Evolutionary conservation across 1,284 basidiomycete genomes (phyloP).

Genomic region (Fomitiporia mediterranea): DNA sequence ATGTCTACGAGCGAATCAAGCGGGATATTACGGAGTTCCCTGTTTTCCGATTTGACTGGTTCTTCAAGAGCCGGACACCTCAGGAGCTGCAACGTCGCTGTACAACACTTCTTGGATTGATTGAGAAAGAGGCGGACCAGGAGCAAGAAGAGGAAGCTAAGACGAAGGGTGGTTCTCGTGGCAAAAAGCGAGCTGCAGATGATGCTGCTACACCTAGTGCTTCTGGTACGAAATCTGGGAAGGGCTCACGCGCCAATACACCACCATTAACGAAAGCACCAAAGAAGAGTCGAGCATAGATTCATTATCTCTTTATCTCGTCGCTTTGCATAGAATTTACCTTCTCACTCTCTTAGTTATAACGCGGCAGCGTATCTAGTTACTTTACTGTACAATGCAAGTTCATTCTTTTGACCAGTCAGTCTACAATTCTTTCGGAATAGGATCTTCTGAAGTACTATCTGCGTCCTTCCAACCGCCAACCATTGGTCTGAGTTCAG

Average conservation of each 20-base stretch:
- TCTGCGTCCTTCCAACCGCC: slow-evolving; percentile 14
- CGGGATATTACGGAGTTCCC: slow-evolving; percentile 94
- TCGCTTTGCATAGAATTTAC: background rate
- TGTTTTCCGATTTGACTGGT: slow-evolving; percentile 98
- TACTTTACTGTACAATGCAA: too few species aligned
- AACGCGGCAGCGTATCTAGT: too few species aligned
- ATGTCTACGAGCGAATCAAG: slow-evolving; percentile 95
- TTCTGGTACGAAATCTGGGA: slow-evolving; percentile 4
- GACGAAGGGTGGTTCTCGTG: slow-evolving; percentile 42
- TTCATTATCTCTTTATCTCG: background rate
- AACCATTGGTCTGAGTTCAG: slow-evolving; percentile 9
- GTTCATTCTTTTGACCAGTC: too few species aligned
- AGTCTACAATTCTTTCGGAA: too few species aligned
- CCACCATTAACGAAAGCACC: slow-evolving; percentile 15
- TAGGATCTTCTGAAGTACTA: background rate
- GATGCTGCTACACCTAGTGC: background rate
- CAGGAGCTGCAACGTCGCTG: slow-evolving; percentile 90
- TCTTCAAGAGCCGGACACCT: slow-evolving; percentile 93
- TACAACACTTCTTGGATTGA: slow-evolving; percentile 84
- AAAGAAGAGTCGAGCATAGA: slow-evolving; percentile 11
- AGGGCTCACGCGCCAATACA: slow-evolving; percentile 15
- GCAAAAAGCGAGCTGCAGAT: slow-evolving; percentile 34
- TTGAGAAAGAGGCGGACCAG: slow-evolving; percentile 84
- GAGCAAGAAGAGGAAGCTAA: slow-evolving; percentile 63
- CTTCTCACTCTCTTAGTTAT: background rate